Conservation (phyloP, 2,329 filamentous ascomycete species). For the Phaeosphaeria sp. region DNA sequence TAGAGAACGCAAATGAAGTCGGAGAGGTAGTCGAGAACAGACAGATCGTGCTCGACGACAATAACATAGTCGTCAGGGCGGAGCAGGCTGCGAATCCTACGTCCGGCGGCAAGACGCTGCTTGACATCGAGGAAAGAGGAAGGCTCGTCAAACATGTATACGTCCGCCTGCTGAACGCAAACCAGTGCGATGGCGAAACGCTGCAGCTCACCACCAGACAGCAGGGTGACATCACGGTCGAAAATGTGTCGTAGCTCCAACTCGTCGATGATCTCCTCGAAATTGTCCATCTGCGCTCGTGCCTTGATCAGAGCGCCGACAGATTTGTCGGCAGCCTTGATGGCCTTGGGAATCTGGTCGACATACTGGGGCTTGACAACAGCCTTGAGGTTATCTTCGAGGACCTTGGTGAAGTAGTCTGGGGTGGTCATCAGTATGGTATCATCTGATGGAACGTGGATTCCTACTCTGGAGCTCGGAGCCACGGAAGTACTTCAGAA, state of each 20-base stretch:
- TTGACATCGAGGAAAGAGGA: constrained; percentile 99
- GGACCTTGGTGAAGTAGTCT: constrained; percentile 98
- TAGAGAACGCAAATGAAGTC: constrained; percentile 99
- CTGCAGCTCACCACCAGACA: constrained; percentile 98
- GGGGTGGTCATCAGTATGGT: constrained; percentile 29
- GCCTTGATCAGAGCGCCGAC: constrained; percentile 81
- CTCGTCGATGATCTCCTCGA: constrained; percentile 80
- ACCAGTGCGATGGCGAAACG: constrained; percentile 96
- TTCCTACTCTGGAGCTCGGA: constrained; percentile 92
- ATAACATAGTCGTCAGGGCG: constrained; percentile 94
- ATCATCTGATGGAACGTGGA: background rate
- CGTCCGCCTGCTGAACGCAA: constrained; percentile 91
- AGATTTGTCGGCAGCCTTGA: constrained; percentile 79
- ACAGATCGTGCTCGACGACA: constrained; percentile 98
- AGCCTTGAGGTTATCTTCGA: constrained; percentile 96
- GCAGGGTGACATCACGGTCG: constrained; percentile 85
- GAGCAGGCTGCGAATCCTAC: constrained; percentile 89
- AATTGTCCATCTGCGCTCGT: constrained; percentile 78
- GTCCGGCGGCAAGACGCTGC: constrained; percentile 91
- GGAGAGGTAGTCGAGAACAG: constrained; percentile 96
- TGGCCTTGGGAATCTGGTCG: constrained; percentile 93
- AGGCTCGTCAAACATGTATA: constrained; percentile 99
- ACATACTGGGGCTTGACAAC: constrained; percentile 99
- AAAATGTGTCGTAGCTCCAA: constrained; percentile 89
- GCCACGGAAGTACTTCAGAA: constrained; percentile 96